Base-by-base conservation (phyloP, 768 basidiomycete species). In the Podaxis sp. region DNA sequence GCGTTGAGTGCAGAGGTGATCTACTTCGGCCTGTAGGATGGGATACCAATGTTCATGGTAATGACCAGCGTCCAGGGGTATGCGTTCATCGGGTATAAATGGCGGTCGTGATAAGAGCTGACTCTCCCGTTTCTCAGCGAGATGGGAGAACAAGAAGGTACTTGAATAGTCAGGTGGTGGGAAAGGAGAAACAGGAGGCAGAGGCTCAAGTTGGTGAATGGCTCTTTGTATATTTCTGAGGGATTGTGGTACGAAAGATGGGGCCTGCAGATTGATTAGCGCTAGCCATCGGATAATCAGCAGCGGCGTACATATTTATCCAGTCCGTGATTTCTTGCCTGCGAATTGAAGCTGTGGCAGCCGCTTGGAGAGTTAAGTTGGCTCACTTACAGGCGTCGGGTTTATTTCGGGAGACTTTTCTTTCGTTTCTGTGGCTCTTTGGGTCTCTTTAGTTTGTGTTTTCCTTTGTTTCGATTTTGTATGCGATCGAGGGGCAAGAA, bases 201-300 rank as follows among this genome's bases (percentile, higher is more conserved):
- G 72, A 63, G 78, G 74, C 40, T 74, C 69, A 57, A 83, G 72
- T 22, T 69, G 70, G 68, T 82, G 80, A 50, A 74, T 67, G 70
- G 77, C 75, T 63, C 72, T 78, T 74, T 83, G 81, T 36, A 83
- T 79, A 64, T 80, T 77, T 74, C 75, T 76, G 63, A 83, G 74
- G 70, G 79, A 82, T 66, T 79, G 76, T 46, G 80, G 82, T 61
- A 81, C 70, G 68, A 80, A 83, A 47, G 75, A 71, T 49, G 81
- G 78, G 64, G 82, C 82, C 81, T 83, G 57, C 27, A 46, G 25
- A 57, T 41, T 12, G 46, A 37, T 66, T 37, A 55, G 40, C 38
- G 57, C 51, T 49, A 19, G 36, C 1, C 17, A 27, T 11, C 9
- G 24, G 5, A 22, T 36, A 49, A 36, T 22, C 33, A 13, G 19